Base-by-base conservation (phyloP, 306 rosid species). In the Cotoneaster glaucophyllus region DNA sequence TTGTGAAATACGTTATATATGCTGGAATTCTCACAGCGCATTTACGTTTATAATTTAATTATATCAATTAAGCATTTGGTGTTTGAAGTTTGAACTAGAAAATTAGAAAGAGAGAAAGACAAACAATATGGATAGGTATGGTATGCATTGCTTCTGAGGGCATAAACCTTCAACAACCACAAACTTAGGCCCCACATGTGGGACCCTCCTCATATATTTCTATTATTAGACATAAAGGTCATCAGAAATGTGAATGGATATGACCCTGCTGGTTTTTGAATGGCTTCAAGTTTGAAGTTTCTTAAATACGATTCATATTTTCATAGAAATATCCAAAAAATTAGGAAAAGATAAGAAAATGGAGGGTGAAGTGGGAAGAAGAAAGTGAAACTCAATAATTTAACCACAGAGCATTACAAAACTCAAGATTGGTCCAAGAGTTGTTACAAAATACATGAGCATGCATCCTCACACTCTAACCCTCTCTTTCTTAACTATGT, bases 371-470 rank as follows among this genome's bases (percentile, higher is more conserved):
- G 48, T 13, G 17, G 31, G 18, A 74, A 18, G 58, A 22, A 29
- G 70, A 74, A 78, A 69, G 58, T 63, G 82, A 74, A 45, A 70
- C 83, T 73, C 85, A 63, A 62, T 86, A 73, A 83, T 78, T 44
- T 57, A 85, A 82, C 75, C 83, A 76, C 59, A 64, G 41, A 77
- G 41, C 73, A 78, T 19, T 77, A 63, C 85, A 83, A 77, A 86
- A 78, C 81, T 85, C 87, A 76, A 90, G 73, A 72, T 41, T 34
- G 43, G 74, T 85, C 78, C 64, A 82, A 78, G 76, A 76, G 86
- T 82, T 69, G 83, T 78, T 82, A 80, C 91, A 82, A 73, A 86
- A 85, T 86, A 22, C 79, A 83, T 37, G 69, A 74, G 62, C 24
- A 78, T 68, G 62, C 24, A 73, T 80, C 83, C 76, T 54, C 84